Evolutionary conservation across 2,329 filamentous ascomycete species (phyloP).

Genomic region (Fusarium cicatricum): DNA sequence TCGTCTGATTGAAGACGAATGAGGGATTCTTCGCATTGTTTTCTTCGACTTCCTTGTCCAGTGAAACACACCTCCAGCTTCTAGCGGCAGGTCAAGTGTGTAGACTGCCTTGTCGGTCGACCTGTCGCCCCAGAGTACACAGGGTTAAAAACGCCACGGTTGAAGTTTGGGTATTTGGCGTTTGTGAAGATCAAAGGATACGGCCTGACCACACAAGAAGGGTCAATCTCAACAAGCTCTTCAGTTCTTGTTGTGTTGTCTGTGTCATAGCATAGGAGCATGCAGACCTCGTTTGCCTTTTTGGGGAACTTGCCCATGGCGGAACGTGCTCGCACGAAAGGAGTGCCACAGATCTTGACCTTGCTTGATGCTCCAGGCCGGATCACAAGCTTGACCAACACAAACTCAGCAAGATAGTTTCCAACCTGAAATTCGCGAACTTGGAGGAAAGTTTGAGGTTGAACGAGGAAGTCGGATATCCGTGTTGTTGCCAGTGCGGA

Average conservation of each 20-base stretch:
- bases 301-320: constrained; percentile 49
- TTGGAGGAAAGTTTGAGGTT: constrained; percentile 43
- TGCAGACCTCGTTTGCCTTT: constrained; percentile 55
- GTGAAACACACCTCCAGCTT: constrained; percentile 45
- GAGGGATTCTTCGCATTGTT: constrained; percentile 49
- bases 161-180: constrained; percentile 51
- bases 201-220: constrained; percentile 49
- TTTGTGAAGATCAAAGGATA: constrained; percentile 65
- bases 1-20: constrained; percentile 45
- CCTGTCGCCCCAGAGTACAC: constrained; percentile 8
- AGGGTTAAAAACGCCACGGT: constrained; percentile 40
- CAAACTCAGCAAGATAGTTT: constrained; percentile 44
- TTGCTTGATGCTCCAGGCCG: constrained; percentile 30
- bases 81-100: constrained; percentile 62
- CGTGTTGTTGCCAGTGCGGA: constrained; percentile 28
- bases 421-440: constrained; percentile 35
- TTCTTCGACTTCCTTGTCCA: constrained; percentile 32
- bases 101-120: constrained; percentile 40
- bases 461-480: constrained; percentile 17
- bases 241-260: constrained; percentile 40
- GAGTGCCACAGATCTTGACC: constrained; percentile 49
- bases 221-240: constrained; percentile 52
- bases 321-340: constrained; percentile 47
- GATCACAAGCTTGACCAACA: constrained; percentile 55
- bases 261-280: constrained; percentile 50